Conservation (phyloP, 768 basidiomycete species). For the Kwoniella heveanensis region DNA sequence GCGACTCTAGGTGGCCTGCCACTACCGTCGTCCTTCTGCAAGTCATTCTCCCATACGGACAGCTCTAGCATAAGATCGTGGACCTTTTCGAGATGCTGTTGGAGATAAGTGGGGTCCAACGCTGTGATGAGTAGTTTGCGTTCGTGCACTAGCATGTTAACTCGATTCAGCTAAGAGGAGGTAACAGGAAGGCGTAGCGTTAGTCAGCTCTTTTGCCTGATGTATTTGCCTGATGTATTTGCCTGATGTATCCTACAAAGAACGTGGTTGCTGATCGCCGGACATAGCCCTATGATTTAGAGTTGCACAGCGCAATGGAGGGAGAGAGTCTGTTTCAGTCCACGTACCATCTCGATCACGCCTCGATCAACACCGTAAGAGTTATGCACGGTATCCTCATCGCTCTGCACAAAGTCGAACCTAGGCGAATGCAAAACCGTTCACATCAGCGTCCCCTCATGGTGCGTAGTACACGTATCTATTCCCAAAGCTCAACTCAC, state of each 20-base stretch:
- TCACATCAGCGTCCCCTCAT: no score
- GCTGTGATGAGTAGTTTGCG: constrained; percentile 4
- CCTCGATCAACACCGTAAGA: constrained; percentile 21
- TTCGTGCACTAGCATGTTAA: constrained; percentile 30
- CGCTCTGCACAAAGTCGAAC: constrained; percentile 19
- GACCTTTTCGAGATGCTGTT: constrained; percentile 17
- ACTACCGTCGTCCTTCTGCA: constrained; percentile 9
- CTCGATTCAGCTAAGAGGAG: constrained; percentile 22
- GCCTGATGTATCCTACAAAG: no score
- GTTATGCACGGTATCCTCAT: constrained; percentile 15
- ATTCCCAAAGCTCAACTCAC: no score
- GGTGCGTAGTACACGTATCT: no score
- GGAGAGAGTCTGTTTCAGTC: no score
- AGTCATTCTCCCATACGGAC: constrained; percentile 16
- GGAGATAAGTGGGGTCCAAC: constrained; percentile 3
- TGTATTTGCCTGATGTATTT: no score
- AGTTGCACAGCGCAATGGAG: no score
- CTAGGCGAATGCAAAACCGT: no score
- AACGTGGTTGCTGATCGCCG: no score
- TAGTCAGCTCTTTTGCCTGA: no score
- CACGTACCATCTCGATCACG: constrained; percentile 22
- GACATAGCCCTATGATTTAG: no score
- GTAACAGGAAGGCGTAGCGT: no score
- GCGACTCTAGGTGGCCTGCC: constrained; percentile 1
- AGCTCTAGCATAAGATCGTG: constrained; percentile 27